Percentiles rank a stretch among this genome's conserved stretches.
These are phyloP conservation scores for Scytalidium sp. DNA, from an alignment of 2,329 filamentous ascomycete genomes.

Conservation along the genomic window DNA sequence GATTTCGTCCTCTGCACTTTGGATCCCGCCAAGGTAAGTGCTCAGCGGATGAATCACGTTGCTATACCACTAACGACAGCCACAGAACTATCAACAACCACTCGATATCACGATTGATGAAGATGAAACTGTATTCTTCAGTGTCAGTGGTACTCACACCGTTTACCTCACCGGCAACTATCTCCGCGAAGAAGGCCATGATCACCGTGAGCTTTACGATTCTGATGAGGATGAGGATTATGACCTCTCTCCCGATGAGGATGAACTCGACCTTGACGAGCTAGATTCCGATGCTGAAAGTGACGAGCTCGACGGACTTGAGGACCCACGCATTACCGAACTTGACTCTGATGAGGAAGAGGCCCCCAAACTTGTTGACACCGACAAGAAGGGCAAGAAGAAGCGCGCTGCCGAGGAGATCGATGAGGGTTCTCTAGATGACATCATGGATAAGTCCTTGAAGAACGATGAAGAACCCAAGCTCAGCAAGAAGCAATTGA, in stretches of 20 bases:
- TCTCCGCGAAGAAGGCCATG: conserved; percentile 62
- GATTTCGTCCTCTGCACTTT: conserved; percentile 95
- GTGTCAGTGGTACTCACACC: conserved; percentile 83
- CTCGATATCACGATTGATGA: conserved; percentile 90
- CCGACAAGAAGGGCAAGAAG: conserved; percentile 72
- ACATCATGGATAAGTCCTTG: conserved; percentile 76
- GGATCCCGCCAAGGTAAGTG: conserved; percentile 81
- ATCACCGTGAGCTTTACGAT: conserved; percentile 58
- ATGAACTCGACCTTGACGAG: conserved; percentile 60
- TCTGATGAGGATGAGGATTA: conserved; percentile 70
- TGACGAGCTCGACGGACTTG: conserved; percentile 75
- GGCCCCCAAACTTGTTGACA: conserved; percentile 54
- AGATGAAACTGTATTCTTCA: conserved; percentile 88
- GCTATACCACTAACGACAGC: conserved; percentile 23
- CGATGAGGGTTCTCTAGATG: conserved; percentile 69
- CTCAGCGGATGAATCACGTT: conserved; percentile 7
- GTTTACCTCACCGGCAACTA: conserved; percentile 97
- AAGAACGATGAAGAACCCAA: conserved; percentile 63
- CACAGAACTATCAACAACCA: conserved; percentile 88
- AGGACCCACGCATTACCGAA: conserved; percentile 80
- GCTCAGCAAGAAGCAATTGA: conserved; percentile 92
- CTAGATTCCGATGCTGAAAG: conserved; percentile 55
- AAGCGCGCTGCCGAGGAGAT: conserved; percentile 81
- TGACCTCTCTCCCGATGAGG: conserved; percentile 75
- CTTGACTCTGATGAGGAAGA: conserved; percentile 75